Conservation (phyloP, 1,284 basidiomycete genomes). For the Ustilago shanxiensis region DNA sequence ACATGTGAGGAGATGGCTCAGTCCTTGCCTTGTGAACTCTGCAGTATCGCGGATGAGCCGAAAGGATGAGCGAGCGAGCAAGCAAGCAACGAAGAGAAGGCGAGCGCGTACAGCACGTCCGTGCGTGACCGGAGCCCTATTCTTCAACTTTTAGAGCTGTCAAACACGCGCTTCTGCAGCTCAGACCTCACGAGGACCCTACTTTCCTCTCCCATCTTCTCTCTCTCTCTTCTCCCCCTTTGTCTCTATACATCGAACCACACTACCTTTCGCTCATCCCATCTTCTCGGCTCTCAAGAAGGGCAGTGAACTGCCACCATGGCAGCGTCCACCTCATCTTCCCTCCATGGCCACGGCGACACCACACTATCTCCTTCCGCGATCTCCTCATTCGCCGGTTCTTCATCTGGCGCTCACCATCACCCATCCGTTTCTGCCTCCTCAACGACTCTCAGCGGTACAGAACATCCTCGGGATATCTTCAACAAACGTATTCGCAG, state of each 20-base stretch:
- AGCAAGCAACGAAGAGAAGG: neutral
- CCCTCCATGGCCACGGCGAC: constrained; percentile 8
- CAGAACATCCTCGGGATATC: constrained; percentile 36
- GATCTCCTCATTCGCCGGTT: constrained; percentile 15
- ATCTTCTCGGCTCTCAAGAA: neutral
- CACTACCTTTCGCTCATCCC: neutral
- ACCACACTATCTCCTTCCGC: constrained; percentile 17
- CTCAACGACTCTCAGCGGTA: constrained; percentile 17
- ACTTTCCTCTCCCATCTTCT: too few relatives aligned
- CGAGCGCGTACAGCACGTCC: constrained; percentile 3
- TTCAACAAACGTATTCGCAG: constrained; percentile 50
- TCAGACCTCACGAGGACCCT: neutral
- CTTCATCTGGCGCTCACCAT: constrained; percentile 1
- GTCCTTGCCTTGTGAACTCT: too few relatives aligned
- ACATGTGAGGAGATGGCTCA: too few relatives aligned
- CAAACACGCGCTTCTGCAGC: constrained; percentile 5
- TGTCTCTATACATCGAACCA: neutral
- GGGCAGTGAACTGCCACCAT: constrained; percentile 5
- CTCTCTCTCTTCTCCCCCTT: too few relatives aligned
- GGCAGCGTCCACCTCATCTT: constrained; percentile 23
- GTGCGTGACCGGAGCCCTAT: neutral
- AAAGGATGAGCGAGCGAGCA: too few relatives aligned
- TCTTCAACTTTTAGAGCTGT: neutral
- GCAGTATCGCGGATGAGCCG: too few relatives aligned
- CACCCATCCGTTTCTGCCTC: neutral